phyloP scores from a whole-genome alignment of 768 basidiomycete genomes.

The Rhodocollybia butyracea region DNA sequence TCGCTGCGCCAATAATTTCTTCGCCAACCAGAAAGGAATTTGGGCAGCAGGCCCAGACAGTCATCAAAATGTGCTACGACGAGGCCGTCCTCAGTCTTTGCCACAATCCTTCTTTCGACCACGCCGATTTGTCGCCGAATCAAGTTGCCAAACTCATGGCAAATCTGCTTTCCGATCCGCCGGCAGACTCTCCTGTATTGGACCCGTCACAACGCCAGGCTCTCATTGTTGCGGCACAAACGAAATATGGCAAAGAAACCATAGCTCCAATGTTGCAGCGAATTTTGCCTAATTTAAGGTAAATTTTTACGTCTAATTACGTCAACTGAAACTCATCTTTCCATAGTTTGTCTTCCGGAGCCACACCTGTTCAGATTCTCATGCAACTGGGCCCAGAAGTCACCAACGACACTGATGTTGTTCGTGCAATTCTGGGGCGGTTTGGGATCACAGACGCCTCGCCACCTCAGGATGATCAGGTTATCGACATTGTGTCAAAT shows the following conservation, averaged over 20 bases:
- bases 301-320: constrained; percentile 15
- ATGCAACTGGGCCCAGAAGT: constrained; percentile 79
- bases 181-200: constrained; percentile 66
- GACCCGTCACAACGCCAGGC: constrained; percentile 74
- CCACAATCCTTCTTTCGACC: constrained; percentile 79
- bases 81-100: constrained; percentile 72
- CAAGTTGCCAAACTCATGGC: constrained; percentile 79
- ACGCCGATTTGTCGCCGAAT: constrained; percentile 69
- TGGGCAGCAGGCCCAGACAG: constrained; percentile 59
- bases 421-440: constrained; percentile 65
- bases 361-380: constrained; percentile 71
- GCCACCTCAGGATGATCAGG: constrained; percentile 68
- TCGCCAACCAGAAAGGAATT: constrained; percentile 50
- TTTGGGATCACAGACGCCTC: constrained; percentile 72
- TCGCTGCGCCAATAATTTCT: constrained; percentile 71
- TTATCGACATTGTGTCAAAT: constrained; percentile 68
- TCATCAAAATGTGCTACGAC: constrained; percentile 78
- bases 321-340: constrained; percentile 12
- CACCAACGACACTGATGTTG: constrained; percentile 67
- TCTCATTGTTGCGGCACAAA: constrained; percentile 69
- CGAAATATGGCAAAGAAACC: constrained; percentile 78
- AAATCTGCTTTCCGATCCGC: constrained; percentile 71
- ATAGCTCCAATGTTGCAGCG: constrained; percentile 71
- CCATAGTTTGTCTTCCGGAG: constrained; percentile 59
- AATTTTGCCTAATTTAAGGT: constrained; percentile 77